A percentile compares a stretch with the other conserved stretches of the same genome.
These are phyloP conservation scores for Termitomyces heimii DNA, from an alignment of 768 basidiomycete genomes.

Conservation along the genomic window DNA sequence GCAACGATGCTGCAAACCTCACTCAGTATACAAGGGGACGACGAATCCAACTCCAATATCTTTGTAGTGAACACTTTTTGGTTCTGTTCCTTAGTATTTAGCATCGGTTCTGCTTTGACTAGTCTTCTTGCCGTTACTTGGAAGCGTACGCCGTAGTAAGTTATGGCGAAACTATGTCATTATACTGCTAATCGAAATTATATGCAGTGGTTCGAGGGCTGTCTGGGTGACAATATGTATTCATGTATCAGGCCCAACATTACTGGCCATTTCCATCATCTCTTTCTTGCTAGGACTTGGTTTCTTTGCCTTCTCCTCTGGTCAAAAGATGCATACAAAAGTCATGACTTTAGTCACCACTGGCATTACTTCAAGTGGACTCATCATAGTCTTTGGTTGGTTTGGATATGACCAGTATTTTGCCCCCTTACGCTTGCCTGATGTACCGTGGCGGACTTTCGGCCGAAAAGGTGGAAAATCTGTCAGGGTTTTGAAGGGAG, in stretches of 20 bases:
- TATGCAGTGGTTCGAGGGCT: slow-evolving; percentile 12
- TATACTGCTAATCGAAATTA: not conserved
- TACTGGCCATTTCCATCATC: slow-evolving; percentile 14
- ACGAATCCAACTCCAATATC: not conserved
- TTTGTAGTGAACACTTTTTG: slow-evolving; percentile 17
- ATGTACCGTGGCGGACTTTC: not conserved
- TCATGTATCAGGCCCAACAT: slow-evolving; percentile 11
- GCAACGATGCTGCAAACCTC: slow-evolving; percentile 18
- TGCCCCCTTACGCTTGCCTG: slow-evolving; percentile 7
- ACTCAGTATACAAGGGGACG: not conserved
- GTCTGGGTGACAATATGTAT: slow-evolving; percentile 14
- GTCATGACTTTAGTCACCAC: slow-evolving; percentile 11
- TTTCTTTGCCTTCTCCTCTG: slow-evolving; percentile 10
- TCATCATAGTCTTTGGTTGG: slow-evolving; percentile 7
- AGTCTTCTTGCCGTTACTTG: slow-evolving; percentile 17
- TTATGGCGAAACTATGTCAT: not conserved
- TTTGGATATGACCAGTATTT: slow-evolving; percentile 14
- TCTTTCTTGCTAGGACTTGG: slow-evolving; percentile 12
- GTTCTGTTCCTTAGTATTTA: slow-evolving; percentile 19
- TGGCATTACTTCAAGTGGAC: slow-evolving; percentile 10
- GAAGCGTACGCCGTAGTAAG: slow-evolving; percentile 20
- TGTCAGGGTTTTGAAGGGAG: not conserved
- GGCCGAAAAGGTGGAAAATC: not conserved
- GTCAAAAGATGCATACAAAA: slow-evolving; percentile 9
- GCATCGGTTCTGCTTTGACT: slow-evolving; percentile 21